Evolutionary conservation across 2,329 filamentous ascomycete species (phyloP).

Genomic region (Akanthomyces muscarius): DNA sequence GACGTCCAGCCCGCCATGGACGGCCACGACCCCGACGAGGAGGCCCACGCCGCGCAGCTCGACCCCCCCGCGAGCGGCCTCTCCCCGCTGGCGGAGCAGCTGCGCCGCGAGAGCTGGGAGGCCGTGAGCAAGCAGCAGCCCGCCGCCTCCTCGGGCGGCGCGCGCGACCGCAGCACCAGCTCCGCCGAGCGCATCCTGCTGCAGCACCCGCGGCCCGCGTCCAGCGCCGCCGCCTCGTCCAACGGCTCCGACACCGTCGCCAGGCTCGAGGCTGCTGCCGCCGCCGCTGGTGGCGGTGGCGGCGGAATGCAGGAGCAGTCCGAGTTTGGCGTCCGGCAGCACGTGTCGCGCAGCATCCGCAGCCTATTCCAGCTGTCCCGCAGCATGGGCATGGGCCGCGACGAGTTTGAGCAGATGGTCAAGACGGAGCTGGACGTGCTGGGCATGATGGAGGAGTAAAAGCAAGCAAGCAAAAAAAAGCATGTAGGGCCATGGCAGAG

Average conservation of each 20-base stretch:
- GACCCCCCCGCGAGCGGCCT: constrained; percentile 35
- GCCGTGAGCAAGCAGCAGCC: constrained; percentile 15
- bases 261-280: constrained; percentile 51
- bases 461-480: background rate
- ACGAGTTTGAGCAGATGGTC: constrained; percentile 71
- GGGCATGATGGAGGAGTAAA: constrained; percentile 40
- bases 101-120: constrained; percentile 24
- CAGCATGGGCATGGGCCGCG: constrained; percentile 66
- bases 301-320: constrained; percentile 53
- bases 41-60: constrained; percentile 31
- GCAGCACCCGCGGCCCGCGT: constrained; percentile 53
- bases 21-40: constrained; percentile 75
- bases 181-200: constrained; percentile 30
- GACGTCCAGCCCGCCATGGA: constrained; percentile 77
- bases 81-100: constrained; percentile 15
- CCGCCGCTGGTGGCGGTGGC: constrained; percentile 25
- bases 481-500: background rate
- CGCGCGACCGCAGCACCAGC: constrained; percentile 14
- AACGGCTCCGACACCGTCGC: constrained; percentile 55
- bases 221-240: constrained; percentile 42
- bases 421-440: constrained; percentile 68
- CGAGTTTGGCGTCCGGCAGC: constrained; percentile 73
- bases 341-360: constrained; percentile 73
- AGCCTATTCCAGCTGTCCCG: constrained; percentile 69
- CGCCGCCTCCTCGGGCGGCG: background rate